Base-by-base conservation (phyloP, 768 basidiomycete species). In the Auriscalpium vulgare region DNA sequence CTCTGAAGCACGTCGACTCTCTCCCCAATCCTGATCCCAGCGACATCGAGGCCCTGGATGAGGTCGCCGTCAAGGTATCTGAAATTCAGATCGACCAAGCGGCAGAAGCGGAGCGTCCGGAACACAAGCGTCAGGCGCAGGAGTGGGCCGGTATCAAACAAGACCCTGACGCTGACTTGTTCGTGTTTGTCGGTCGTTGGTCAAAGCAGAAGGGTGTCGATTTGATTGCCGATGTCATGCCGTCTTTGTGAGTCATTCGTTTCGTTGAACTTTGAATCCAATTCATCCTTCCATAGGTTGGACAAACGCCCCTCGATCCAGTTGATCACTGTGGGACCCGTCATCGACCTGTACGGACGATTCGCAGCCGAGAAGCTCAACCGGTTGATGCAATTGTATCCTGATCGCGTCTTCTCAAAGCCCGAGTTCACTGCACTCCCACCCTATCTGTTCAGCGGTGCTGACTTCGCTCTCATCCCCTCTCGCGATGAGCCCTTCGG, bases 141-240 rank as follows among this genome's bases (percentile, higher is more conserved):
- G 91, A 95, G 69, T 97, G 94, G 94, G 94, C 94, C 38, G 84
- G 86, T 49, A 86, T 97, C 71, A 87, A 85, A 67, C 93, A 95
- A 65, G 92, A 95, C 65, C 87, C 94, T 1, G 74, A 89, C 43
- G 84, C 92, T 1, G 91, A 95, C 68, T 69, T 97, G 48, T 95
- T 97, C 67, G 94, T 97, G 59, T 95, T 97, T 71, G 94, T 97
- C 60, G 94, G 94, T 67, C 87, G 94, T 60, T 97, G 94, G 94
- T 97, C 94, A 6, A 97, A 95, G 71, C 94, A 97, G 71, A 97
- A 97, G 71, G 94, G 90, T 72, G 92, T 97, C n/a, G 94, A 97
- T 72, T 75, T 97, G 45, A 97, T 97, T 62, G 94, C 94, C 9
- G 94, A 97, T 71, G 85, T 97, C 59, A 90, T 97, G 89, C 94